These are phyloP conservation scores for Sugiyamaella paludigena DNA, from an alignment of 1,139 yeast genomes.

Conservation along the genomic window DNA sequence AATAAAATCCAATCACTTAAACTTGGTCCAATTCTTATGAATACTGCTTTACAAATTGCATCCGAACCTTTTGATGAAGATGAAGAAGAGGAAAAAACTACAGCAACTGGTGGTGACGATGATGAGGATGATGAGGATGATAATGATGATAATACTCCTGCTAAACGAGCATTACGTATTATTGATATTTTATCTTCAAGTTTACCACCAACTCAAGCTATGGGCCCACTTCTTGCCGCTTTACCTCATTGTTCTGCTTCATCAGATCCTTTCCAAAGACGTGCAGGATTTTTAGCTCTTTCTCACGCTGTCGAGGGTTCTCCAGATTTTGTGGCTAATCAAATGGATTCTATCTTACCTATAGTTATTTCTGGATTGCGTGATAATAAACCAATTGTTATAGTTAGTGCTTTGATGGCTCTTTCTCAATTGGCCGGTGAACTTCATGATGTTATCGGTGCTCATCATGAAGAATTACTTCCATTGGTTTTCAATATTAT, in stretches of 20 bases:
- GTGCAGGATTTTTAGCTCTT: constrained; percentile 80
- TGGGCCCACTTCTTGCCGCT: constrained; percentile 64
- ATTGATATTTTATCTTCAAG: constrained; percentile 75
- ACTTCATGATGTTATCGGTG: constrained; percentile 80
- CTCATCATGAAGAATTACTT: constrained; percentile 73
- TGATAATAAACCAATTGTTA: constrained; percentile 73
- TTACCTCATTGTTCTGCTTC: constrained; percentile 64
- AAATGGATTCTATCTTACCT: constrained; percentile 69
- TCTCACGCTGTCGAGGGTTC: constrained; percentile 90
- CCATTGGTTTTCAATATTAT: constrained; percentile 86
- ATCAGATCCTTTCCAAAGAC: constrained; percentile 69
- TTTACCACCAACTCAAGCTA: constrained; percentile 88
- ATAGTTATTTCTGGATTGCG: constrained; percentile 72
- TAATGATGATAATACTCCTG: constrained; percentile 84
- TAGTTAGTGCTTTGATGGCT: constrained; percentile 83
- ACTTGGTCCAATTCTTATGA: constrained; percentile 76
- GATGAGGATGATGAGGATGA: constrained; percentile 86
- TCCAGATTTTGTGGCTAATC: constrained; percentile 83
- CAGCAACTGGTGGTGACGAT: constrained; percentile 17
- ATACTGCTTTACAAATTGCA: constrained; percentile 72
- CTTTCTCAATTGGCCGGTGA: constrained; percentile 77
- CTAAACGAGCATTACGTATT: constrained; percentile 75
- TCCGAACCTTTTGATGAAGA: constrained; percentile 67
- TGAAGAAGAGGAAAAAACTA: constrained; percentile 56
- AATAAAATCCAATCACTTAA: constrained; percentile 58